phyloP scores from a whole-genome alignment of 2,329 filamentous ascomycete species.

The Clonostachys sp. region DNA sequence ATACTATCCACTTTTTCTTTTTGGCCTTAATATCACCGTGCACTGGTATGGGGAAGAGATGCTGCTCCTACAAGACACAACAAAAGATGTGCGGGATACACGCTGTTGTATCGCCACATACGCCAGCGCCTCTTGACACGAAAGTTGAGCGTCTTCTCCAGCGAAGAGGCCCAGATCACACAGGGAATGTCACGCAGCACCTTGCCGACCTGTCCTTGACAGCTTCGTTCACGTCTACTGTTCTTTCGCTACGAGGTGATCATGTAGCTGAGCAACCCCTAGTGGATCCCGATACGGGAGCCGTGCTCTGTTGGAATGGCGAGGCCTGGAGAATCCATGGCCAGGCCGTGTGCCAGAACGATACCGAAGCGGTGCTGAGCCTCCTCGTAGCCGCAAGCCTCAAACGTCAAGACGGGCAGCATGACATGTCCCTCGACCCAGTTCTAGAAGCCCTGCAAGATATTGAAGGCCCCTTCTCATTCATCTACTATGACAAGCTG shows the following conservation, averaged over 20 bases:
- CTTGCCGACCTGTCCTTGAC: conserved; percentile 24
- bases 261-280: conserved; percentile 71
- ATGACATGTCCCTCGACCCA: conserved; percentile 16
- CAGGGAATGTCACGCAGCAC: conserved; percentile 32
- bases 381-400: conserved; percentile 43
- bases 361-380: conserved; percentile 66
- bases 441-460: conserved; percentile 50
- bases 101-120: conserved; percentile 33
- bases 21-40: not conserved
- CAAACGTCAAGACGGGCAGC: conserved; percentile 7
- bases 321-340: conserved; percentile 80
- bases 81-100: conserved; percentile 60
- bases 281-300: conserved; percentile 46
- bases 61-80: not conserved
- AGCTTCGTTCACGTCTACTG: conserved; percentile 72
- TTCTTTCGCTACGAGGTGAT: conserved; percentile 82
- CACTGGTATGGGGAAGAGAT: not conserved
- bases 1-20: not conserved
- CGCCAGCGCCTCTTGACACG: no score
- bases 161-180: conserved; percentile 33
- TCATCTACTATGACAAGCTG: conserved; percentile 71
- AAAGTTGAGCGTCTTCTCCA: no score
- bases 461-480: conserved; percentile 82
- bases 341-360: conserved; percentile 64
- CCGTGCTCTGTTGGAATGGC: conserved; percentile 91